Percentiles rank a stretch among this genome's conserved stretches.
Conservation (phyloP, 2,329 filamentous ascomycete genomes). For the Paecilomyces variotii region DNA sequence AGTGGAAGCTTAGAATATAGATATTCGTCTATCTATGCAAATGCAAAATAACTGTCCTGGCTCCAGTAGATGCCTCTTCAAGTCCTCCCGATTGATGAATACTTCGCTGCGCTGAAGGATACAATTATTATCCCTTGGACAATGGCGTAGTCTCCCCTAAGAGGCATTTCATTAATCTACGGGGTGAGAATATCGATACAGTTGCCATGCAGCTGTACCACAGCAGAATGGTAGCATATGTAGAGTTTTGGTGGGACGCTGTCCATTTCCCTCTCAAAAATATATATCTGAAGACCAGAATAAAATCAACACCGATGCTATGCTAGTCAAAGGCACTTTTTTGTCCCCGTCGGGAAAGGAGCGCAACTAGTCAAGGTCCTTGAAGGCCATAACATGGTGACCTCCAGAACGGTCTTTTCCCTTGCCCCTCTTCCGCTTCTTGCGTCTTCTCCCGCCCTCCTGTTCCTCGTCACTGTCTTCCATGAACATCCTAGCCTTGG, state of each 20-base stretch:
- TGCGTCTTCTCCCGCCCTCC: conserved; percentile 41
- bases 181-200: no score
- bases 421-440: conserved; percentile 39
- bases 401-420: conserved; percentile 32
- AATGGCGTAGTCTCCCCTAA: no score
- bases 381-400: conserved; percentile 36
- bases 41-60: no score
- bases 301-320: conserved; percentile 2
- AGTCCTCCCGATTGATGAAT: neutral
- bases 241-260: neutral
- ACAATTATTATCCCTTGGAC: no score
- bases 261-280: neutral
- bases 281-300: neutral
- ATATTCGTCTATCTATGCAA: neutral
- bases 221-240: neutral
- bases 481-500: conserved; percentile 7
- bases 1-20: neutral
- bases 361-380: conserved; percentile 32
- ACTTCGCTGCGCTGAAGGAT: no score
- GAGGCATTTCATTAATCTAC: no score
- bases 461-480: conserved; percentile 41
- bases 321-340: neutral
- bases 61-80: neutral
- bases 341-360: neutral
- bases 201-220: no score